These are phyloP conservation scores for Phycomyces nitens DNA, from an alignment of 192 early-diverging fungal genomes.

Conservation along the genomic window DNA sequence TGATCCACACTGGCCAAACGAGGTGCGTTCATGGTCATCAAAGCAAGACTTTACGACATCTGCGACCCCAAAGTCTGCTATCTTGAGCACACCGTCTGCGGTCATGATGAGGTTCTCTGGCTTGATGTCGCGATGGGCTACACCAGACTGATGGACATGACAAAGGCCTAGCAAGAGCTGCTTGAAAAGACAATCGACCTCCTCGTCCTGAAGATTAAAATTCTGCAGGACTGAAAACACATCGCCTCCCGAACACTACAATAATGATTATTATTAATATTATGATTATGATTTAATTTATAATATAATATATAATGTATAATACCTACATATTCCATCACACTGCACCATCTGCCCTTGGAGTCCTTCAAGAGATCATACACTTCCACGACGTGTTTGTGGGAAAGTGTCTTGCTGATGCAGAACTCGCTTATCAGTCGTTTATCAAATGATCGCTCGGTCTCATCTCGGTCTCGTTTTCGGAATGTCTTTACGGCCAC, in stretches of 20 bases:
- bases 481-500: constrained; percentile 30
- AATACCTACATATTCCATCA: constrained; percentile 60
- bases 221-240: constrained; percentile 79
- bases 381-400: constrained; percentile 88
- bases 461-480: constrained; percentile 70
- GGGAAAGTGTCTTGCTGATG: constrained; percentile 86
- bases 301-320: too few species aligned
- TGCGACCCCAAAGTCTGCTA: constrained; percentile 97
- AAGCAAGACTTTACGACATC: constrained; percentile 88
- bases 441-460: constrained; percentile 88
- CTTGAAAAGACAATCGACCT: constrained; percentile 91
- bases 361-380: constrained; percentile 94
- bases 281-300: too few species aligned
- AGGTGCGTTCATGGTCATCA: constrained; percentile 66
- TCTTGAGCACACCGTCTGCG: constrained; percentile 78
- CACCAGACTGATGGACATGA: constrained; percentile 90
- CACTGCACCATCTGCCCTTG: constrained; percentile 74
- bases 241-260: constrained; percentile 92
- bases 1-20: constrained; percentile 86
- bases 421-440: constrained; percentile 94
- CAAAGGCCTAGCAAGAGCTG: constrained; percentile 86
- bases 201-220: constrained; percentile 63
- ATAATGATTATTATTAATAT: too few species aligned
- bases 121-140: constrained; percentile 88
- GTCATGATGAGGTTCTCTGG: constrained; percentile 86